These are phyloP conservation scores for Canavalia ensiformis DNA, from an alignment of 306 rosid species.

Conservation along the genomic window DNA sequence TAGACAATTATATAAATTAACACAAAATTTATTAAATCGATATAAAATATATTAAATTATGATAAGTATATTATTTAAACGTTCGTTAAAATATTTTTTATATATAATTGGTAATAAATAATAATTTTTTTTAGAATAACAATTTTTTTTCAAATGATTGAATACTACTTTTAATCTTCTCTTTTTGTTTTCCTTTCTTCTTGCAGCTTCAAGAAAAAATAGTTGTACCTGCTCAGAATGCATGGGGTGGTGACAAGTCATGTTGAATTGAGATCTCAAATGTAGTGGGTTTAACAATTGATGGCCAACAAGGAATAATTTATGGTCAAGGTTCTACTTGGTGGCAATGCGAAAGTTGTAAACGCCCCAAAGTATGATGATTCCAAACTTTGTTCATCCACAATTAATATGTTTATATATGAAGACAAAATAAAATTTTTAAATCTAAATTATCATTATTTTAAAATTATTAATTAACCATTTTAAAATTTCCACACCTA, in stretches of 20 bases:
- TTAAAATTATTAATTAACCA: too few relatives aligned
- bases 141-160: too few relatives aligned
- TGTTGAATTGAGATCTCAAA: background rate
- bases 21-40: too few relatives aligned
- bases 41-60: too few relatives aligned
- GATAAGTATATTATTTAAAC: too few relatives aligned
- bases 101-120: too few relatives aligned
- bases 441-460: too few relatives aligned
- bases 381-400: background rate
- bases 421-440: too few relatives aligned
- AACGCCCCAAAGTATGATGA: conserved; percentile 11
- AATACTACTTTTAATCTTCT: background rate
- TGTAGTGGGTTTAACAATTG: conserved; percentile 3
- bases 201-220: conserved; percentile 34
- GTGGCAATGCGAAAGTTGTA: conserved; percentile 38
- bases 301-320: conserved; percentile 4
- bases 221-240: conserved; percentile 12
- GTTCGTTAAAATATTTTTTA: too few relatives aligned
- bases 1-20: too few relatives aligned
- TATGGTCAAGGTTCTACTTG: conserved; percentile 29
- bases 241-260: background rate
- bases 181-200: background rate
- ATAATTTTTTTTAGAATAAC: too few relatives aligned
- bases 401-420: background rate
- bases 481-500: too few relatives aligned